Percentiles rank a stretch among this genome's conserved stretches.
Conservation (phyloP, 2,329 filamentous ascomycete species). For the Bipolaris cookei region DNA sequence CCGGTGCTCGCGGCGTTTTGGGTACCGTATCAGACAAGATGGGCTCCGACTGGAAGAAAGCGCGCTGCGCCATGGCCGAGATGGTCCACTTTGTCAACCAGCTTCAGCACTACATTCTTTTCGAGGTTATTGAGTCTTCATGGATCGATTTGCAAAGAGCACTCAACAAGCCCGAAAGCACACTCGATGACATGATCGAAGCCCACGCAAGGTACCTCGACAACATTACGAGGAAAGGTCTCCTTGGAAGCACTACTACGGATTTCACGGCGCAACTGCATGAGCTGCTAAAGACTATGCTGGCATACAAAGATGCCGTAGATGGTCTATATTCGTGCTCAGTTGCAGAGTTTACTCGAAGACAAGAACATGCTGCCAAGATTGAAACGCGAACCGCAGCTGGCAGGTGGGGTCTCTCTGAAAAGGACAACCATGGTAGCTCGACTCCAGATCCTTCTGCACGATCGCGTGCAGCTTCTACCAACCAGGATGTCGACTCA, state of each 20-base stretch:
- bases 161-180: conserved; percentile 83
- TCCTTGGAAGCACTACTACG: conserved; percentile 74
- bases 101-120: conserved; percentile 97
- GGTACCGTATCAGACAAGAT: conserved; percentile 76
- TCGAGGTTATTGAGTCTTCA: conserved; percentile 95
- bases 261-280: conserved; percentile 90
- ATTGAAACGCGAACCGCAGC: conserved; percentile 70
- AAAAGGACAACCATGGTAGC: conserved; percentile 50
- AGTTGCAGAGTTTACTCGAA: conserved; percentile 88
- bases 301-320: conserved; percentile 89
- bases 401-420: conserved; percentile 68
- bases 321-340: conserved; percentile 95
- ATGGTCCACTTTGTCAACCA: conserved; percentile 99
- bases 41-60: conserved; percentile 84
- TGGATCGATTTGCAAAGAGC: conserved; percentile 89
- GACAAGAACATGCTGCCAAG: conserved; percentile 83
- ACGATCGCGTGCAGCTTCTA: conserved; percentile 28
- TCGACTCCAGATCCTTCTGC: conserved; percentile 35
- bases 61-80: conserved; percentile 86
- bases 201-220: conserved; percentile 91
- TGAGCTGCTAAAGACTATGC: conserved; percentile 91
- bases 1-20: conserved; percentile 88
- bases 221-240: conserved; percentile 93
- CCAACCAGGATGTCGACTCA: conserved; percentile 44
- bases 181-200: conserved; percentile 91